Evolutionary conservation across 2,329 filamentous ascomycete genomes (phyloP), one percentile per base, ranked within the genome.

Genomic region (Fusarium mundagurra): DNA sequence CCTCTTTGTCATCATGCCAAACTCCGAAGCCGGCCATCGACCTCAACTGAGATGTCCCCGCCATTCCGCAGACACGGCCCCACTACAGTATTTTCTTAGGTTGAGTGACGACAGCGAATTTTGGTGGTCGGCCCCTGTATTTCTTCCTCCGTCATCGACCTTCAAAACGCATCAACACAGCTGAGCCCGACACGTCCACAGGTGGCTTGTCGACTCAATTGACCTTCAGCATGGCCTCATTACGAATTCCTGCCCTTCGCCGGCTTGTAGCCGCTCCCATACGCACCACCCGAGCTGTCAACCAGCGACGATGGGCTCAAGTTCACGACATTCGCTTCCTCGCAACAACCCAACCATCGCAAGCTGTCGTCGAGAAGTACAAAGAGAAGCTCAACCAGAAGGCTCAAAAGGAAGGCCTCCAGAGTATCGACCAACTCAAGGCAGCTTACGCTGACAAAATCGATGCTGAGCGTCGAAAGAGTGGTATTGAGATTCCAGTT

Each of bases 271-370:
- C 76, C 75, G 78, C 78, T 65, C 80, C 81, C 18, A 60, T 81
- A 50, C 82, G 81, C 61, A 71, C 78, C 17, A 75, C 81, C 34
- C 81, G 80, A 71, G 78, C 79, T 61, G 75, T 81, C 64, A 81
- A 85, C 76, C 96, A 98, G 83, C 90, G 92, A 64, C 91, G 95
- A 81, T 97, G 94, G 93, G 96, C 96, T 5, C 94, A 94, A 79
- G 95, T 98, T 36, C 94, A 97, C 83, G 94, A 98, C 83, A 92
- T 97, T 54, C 94, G 95, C 74, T 97, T 96, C 86, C 89, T 98
- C 51, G 93, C 93, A 70, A 96, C 94, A 22, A 93, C 95, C 71
- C 90, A 90, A 66, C 86, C 90, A 65, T 88, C 92, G 53, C 88
- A 90, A 66, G 88, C 88, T 77, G 86, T 98, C 44, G 81, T 94